Evolutionary conservation across 495 filamentous ascomycete genomes (phyloP).

Genomic region (Aspergillus diversus): DNA sequence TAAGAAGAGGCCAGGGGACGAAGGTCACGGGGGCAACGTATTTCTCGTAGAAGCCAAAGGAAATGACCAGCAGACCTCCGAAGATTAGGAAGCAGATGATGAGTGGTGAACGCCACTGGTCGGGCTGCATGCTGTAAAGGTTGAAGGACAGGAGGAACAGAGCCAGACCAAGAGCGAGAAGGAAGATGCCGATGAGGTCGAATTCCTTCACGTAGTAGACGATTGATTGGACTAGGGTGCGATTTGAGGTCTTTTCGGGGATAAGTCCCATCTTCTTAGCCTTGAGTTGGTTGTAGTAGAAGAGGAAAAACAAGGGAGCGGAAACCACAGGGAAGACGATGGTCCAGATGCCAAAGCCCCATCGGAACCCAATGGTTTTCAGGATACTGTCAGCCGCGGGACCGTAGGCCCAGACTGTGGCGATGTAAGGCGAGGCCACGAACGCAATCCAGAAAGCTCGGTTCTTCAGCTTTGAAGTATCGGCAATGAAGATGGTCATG

Average conservation of each 20-base stretch:
- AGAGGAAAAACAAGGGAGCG: conserved; percentile 41
- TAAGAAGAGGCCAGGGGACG: conserved; percentile 60
- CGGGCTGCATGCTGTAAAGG: conserved; percentile 36
- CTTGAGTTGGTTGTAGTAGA: conserved; percentile 52
- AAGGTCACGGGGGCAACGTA: conserved; percentile 57
- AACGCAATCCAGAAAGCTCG: conserved; percentile 60
- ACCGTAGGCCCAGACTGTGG: conserved; percentile 39
- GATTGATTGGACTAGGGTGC: conserved; percentile 23
- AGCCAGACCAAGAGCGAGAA: conserved; percentile 58
- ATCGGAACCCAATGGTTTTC: conserved; percentile 47
- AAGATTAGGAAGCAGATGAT: conserved; percentile 59
- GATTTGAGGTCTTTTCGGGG: conserved; percentile 29
- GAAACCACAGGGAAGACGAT: conserved; percentile 59
- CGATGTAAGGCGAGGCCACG: conserved; percentile 58
- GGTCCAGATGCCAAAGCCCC: conserved; percentile 63
- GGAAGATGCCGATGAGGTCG: conserved; percentile 53
- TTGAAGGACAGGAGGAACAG: conserved; percentile 56
- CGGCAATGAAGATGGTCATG: conserved; percentile 62
- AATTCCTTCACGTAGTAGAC: conserved; percentile 31
- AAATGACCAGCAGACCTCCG: conserved; percentile 53
- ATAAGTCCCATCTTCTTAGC: conserved; percentile 49
- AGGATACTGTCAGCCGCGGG: conserved; percentile 13
- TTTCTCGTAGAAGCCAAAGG: conserved; percentile 61
- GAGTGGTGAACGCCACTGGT: conserved; percentile 48
- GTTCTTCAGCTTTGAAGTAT: conserved; percentile 62